Conservation (phyloP, 2,329 filamentous ascomycete species). For the Pseudomassariella vexata region DNA sequence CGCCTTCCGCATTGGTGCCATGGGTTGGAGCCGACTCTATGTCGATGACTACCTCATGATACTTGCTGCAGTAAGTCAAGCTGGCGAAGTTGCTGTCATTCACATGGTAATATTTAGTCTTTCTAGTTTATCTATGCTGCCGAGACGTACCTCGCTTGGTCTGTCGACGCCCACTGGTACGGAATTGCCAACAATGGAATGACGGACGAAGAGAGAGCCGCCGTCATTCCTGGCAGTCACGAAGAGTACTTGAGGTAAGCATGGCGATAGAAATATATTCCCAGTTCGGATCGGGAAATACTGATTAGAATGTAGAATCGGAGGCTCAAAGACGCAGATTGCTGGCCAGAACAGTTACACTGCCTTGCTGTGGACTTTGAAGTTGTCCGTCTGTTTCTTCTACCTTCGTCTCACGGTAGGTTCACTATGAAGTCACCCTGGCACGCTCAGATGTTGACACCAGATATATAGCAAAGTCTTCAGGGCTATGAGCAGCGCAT, state of each 20-base stretch:
- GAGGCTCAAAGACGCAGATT: constrained; percentile 10
- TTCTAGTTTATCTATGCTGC: too few species aligned
- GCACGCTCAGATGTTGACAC: not conserved
- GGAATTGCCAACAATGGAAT: constrained; percentile 50
- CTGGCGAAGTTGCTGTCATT: too few species aligned
- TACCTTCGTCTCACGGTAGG: constrained; percentile 9
- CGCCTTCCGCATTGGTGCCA: too few species aligned
- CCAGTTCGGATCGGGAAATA: too few species aligned
- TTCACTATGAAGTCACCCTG: not conserved
- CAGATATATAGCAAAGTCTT: constrained; percentile 2
- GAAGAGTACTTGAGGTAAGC: constrained; percentile 31
- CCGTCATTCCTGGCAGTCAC: constrained; percentile 31
- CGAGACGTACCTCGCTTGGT: constrained; percentile 42
- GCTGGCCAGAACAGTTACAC: constrained; percentile 7
- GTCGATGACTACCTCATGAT: too few species aligned
- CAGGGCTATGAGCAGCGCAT: constrained; percentile 6
- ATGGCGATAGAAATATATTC: not conserved
- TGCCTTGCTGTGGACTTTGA: constrained; percentile 9
- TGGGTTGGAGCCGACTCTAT: too few species aligned
- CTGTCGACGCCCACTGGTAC: constrained; percentile 37
- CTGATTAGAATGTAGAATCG: constrained; percentile 3
- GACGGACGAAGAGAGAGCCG: constrained; percentile 38
- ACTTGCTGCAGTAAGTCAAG: too few species aligned
- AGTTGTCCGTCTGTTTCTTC: constrained; percentile 8
- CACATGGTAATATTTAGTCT: too few species aligned